phyloP scores from a whole-genome alignment of 2,329 filamentous ascomycete genomes.

The Apiospora saccharicola region DNA sequence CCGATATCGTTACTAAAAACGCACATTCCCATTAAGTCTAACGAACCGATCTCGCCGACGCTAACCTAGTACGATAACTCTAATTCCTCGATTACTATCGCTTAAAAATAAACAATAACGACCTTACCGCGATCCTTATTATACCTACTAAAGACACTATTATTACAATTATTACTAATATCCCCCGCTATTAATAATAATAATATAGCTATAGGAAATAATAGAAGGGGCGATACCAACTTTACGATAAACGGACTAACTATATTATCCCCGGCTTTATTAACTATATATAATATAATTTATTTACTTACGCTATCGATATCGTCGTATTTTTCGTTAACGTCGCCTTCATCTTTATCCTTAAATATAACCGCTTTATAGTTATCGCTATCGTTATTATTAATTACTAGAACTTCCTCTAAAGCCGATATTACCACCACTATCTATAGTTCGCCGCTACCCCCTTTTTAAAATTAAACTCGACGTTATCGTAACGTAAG shows the following conservation, averaged over 20 bases:
- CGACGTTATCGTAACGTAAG: background rate
- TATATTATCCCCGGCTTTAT: background rate
- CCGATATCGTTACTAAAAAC: background rate
- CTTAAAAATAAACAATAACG: background rate
- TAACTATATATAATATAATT: background rate
- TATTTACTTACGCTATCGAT: background rate
- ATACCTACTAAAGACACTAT: background rate
- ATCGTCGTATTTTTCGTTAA: background rate
- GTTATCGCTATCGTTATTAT: background rate
- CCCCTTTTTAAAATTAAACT: background rate
- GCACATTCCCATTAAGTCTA: background rate
- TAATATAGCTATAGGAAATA: no score
- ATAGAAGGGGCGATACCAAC: background rate
- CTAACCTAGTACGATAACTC: background rate
- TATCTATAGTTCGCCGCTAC: background rate
- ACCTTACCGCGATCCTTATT: background rate
- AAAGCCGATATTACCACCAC: background rate
- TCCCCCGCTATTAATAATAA: background rate
- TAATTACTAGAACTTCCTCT: background rate
- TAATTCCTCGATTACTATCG: background rate
- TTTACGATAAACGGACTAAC: background rate
- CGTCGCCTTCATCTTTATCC: no score
- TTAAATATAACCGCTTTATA: background rate
- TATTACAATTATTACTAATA: background rate
- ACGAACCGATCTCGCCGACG: background rate